Evolutionary conservation across 371 early-diverging fungal species (phyloP), one percentile per base, ranked within the genome.

Genomic region (Lichtheimia hyalospora): DNA sequence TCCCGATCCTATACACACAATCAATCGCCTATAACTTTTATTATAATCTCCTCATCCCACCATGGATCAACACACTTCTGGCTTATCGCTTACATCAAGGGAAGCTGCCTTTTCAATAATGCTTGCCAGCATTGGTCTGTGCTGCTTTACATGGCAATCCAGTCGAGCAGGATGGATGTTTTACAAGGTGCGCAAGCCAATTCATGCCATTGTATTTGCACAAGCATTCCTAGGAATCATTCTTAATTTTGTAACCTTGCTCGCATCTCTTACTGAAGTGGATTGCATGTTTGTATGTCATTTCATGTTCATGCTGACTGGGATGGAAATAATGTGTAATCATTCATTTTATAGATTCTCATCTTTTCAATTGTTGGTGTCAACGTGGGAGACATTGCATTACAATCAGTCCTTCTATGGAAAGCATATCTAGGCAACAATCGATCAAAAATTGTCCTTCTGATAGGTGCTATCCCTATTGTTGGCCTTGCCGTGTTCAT

Each of bases 391-490:
- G 73, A 79, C 20, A 71, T 79, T 27, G 42, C 68, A 5, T 52
- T 79, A 20, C 77, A 76, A 49, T 54, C 64, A 14, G 73, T 79
- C 0, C 54, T 79, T 2, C 27, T 79, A 23, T 79, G 80, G 76
- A 79, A 76, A 54, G 80, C 80, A 0, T 79, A 71, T 41, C 55
- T 79, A 20, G 76, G 80, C 1, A 73, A 75, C 39, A 69, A 71
- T 51, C 69, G 73, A 21, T 76, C 76, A 3, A 74, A 68, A 44
- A 3, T 68, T 2, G 62, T 79, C 8, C 50, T 79, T 0, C 0
- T 59, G 1, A 14, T 76, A 6, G 80, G 80, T 0, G 28, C 43
- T n/a, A 18, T 74, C 0, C 77, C 80, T 6, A 53, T 79, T 2
- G 1, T 66, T 4, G 63, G 64, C 4, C 62, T 79, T 41, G 63